phyloP scores from a whole-genome alignment of 1,284 basidiomycete species.

The Phylloboletellus chloephorus region DNA sequence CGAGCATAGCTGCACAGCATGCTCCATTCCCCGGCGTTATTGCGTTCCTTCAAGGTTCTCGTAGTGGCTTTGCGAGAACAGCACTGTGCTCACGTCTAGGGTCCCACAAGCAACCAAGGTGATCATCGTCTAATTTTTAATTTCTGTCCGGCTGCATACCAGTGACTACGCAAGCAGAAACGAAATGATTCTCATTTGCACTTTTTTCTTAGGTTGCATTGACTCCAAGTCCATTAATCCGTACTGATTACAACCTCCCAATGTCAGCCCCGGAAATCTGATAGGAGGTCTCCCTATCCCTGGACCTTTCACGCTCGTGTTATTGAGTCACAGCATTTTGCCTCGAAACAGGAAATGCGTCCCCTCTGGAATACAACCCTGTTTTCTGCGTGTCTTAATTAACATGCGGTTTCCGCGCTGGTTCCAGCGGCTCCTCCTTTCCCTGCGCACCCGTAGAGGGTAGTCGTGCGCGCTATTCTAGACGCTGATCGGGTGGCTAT shows the following conservation, averaged over 20 bases:
- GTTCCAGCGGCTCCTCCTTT: constrained; percentile 6
- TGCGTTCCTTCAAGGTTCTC: constrained; percentile 1
- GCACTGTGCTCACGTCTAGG: constrained; percentile 19
- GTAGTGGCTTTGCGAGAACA: constrained; percentile 14
- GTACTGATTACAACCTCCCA: background rate
- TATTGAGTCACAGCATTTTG: constrained; percentile 18
- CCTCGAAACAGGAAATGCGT: constrained; percentile 13
- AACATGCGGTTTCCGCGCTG: constrained; percentile 20
- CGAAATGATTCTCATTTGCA: constrained; percentile 8
- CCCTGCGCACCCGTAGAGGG: background rate
- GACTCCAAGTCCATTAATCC: background rate
- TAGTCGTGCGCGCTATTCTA: background rate
- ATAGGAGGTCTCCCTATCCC: background rate
- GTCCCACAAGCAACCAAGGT: constrained; percentile 6
- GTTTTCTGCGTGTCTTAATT: constrained; percentile 20
- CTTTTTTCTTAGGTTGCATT: constrained; percentile 8
- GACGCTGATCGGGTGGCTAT: constrained; percentile 1
- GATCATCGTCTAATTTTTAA: constrained; percentile 7
- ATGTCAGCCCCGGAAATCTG: background rate
- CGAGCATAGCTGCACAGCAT: constrained; percentile 5
- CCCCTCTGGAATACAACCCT: constrained; percentile 20
- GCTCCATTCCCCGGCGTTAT: constrained; percentile 17
- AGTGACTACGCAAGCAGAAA: constrained; percentile 8
- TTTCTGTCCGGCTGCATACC: constrained; percentile 6
- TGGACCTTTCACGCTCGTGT: constrained; percentile 15